Base-by-base conservation (phyloP, 495 filamentous ascomycete genomes). In the Podospora conica region DNA sequence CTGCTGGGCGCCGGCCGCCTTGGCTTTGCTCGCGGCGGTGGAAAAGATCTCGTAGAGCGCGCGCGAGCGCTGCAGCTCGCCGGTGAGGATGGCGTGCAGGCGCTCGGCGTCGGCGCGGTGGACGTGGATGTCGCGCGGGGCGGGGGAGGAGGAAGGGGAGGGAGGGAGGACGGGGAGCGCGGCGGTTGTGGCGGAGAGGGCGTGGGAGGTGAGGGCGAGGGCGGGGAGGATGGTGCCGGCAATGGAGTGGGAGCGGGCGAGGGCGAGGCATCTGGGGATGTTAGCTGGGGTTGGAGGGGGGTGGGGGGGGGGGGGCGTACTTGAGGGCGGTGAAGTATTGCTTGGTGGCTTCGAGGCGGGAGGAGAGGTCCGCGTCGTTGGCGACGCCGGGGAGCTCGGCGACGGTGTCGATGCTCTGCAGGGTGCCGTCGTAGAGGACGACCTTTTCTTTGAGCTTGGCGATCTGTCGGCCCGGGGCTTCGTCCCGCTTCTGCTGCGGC, bases 351-450 rank as follows among this genome's bases (percentile, higher is more conserved):
- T 91, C 86, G 2, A 99, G 79, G 70, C 95, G 91, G 15, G 82
- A 77, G 3, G 92, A 79, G 68, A 99, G 89, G 18, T 77, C 77
- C 54, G 88, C 83, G 72, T 99, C 96, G 23, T 91, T 89, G n/a
- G 90, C 93, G 24, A 97, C 88, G 74, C 96, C 96, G 0, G 93
- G 90, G 11, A 99, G 82, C 63, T 95, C 91, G 67, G 90, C 90
- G 69, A 97, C 87, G 22, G 93, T 92, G 60, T 98, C 91, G 65
- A 99, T 78, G 76, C 91, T 96, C 77, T 92, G 79, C 12, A 99
- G 75, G 5, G 88, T 96, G 24, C 91, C 91, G 71, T 98, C 93
- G 74, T 97, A 98, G n/a, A 98, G 82, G 2, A 91, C 92, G 12
- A 92, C 89, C 68, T 91, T 88, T 73, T 98, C 96, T 71, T 91